These are phyloP conservation scores for Ephemerocybe angulata DNA, from an alignment of 768 basidiomycete genomes.

Conservation along the genomic window DNA sequence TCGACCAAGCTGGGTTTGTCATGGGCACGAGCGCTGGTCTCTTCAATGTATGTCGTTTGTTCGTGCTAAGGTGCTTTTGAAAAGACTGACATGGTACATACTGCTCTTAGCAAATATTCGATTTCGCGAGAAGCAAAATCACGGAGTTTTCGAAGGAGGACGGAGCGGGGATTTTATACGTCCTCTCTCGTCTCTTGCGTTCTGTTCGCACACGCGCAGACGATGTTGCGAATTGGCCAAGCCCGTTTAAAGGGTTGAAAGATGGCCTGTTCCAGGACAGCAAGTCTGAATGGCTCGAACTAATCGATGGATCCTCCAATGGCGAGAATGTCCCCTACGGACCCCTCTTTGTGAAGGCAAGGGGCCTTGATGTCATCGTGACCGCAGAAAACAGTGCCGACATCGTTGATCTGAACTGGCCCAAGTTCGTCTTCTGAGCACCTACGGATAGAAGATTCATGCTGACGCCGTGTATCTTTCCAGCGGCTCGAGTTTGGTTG, in stretches of 20 bases:
- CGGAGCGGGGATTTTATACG: constrained; percentile 39
- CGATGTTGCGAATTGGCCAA: constrained; percentile 71
- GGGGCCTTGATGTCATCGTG: constrained; percentile 71
- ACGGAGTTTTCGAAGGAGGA: constrained; percentile 34
- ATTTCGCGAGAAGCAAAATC: constrained; percentile 42
- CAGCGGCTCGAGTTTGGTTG: constrained; percentile 53
- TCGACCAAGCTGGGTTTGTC: constrained; percentile 71
- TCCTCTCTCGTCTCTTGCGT: constrained; percentile 45
- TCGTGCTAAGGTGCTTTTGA: background rate
- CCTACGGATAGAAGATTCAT: background rate
- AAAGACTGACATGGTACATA: background rate
- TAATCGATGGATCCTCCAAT: constrained; percentile 73
- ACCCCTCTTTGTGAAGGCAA: constrained; percentile 64
- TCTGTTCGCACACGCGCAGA: constrained; percentile 50
- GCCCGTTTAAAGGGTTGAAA: constrained; percentile 52
- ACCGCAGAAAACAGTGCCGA: constrained; percentile 69
- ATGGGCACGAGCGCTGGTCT: constrained; percentile 73
- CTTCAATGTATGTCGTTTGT: constrained; percentile 46
- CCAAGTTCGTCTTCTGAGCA: constrained; percentile 48
- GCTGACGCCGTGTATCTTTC: background rate
- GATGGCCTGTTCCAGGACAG: constrained; percentile 50
- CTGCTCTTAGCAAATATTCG: constrained; percentile 43
- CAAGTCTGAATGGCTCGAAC: constrained; percentile 47
- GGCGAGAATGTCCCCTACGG: constrained; percentile 67
- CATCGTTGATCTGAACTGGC: constrained; percentile 52